These are phyloP conservation scores for Elongisporangium undulatum DNA, from an alignment of 352 stramenopile genomes.

Conservation along the genomic window DNA sequence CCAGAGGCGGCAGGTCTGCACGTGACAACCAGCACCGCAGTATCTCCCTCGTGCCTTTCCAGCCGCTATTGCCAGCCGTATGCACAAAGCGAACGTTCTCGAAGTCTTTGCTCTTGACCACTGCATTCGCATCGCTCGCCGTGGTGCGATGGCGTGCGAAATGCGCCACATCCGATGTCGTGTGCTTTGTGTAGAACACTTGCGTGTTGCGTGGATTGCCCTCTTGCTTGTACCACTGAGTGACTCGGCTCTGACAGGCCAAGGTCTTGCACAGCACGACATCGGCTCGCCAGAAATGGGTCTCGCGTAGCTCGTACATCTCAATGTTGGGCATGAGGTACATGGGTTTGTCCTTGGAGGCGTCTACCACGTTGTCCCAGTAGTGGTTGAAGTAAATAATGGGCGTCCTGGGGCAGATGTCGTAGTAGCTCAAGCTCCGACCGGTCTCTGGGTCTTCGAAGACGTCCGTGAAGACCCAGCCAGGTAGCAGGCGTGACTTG, in stretches of 20 bases:
- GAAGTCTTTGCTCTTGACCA: conserved; percentile 17
- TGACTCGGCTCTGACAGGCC: conserved; percentile 32
- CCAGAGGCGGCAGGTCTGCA: conserved; percentile 25
- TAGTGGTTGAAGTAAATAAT: conserved; percentile 64
- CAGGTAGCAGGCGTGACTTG: conserved; percentile 35
- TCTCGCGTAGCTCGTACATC: conserved; percentile 43
- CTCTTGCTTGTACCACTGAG: conserved; percentile 45
- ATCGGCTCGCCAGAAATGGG: conserved; percentile 39
- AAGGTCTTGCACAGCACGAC: conserved; percentile 53
- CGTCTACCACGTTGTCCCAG: conserved; percentile 19
- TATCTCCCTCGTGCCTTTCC: conserved; percentile 24
- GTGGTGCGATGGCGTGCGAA: conserved; percentile 11
- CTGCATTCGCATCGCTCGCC: conserved; percentile 3
- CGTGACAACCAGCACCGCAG: conserved; percentile 35
- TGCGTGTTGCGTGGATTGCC: conserved; percentile 34
- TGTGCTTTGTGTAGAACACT: conserved; percentile 41
- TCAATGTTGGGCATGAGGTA: conserved; percentile 54
- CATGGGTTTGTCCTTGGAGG: conserved; percentile 19
- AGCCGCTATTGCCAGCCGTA: conserved; percentile 27
- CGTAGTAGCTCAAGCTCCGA: conserved; percentile 36
- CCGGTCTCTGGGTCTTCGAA: conserved; percentile 24
- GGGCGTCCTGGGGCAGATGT: conserved; percentile 44
- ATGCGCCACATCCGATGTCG: conserved; percentile 23
- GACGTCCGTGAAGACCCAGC: conserved; percentile 32
- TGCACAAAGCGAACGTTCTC: conserved; percentile 25